Percentiles rank a stretch among this genome's conserved stretches.
Evolutionary conservation across 164 flowering plant species (phyloP).

Genomic region (Malania oleifera): DNA sequence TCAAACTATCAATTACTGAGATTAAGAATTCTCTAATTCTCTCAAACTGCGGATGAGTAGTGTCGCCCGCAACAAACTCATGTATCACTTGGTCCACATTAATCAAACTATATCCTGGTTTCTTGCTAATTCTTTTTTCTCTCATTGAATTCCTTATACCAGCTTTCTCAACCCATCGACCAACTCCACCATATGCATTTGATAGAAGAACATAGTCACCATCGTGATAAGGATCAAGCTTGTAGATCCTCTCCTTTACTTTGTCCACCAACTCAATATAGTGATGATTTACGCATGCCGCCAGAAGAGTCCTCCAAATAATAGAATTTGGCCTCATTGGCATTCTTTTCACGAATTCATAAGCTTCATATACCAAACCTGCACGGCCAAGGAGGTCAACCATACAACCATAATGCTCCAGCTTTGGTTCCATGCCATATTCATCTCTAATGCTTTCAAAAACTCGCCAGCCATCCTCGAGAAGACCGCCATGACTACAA

Average conservation of each 20-base stretch:
- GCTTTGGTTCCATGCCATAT: conserved; percentile 26
- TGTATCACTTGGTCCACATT: conserved; percentile 27
- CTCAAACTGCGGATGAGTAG: conserved; percentile 28
- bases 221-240: conserved; percentile 40
- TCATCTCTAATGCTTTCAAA: conserved; percentile 35
- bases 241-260: conserved; percentile 27
- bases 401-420: conserved; percentile 49
- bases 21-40: conserved; percentile 28
- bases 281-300: conserved; percentile 43
- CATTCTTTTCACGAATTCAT: conserved; percentile 33
- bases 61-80: conserved; percentile 43
- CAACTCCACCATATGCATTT: conserved; percentile 39
- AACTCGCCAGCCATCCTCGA: conserved; percentile 38
- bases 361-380: conserved; percentile 37
- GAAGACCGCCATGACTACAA: conserved; percentile 50
- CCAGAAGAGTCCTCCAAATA: conserved; percentile 49
- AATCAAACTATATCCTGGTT: conserved; percentile 39
- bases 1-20: conserved; percentile 21
- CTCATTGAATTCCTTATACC: conserved; percentile 32
- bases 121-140: conserved; percentile 36
- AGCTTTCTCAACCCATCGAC: conserved; percentile 38
- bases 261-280: conserved; percentile 29
- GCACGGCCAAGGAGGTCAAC: conserved; percentile 52
- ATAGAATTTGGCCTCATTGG: conserved; percentile 34
- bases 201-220: conserved; percentile 53